Evolutionary conservation across 2,329 filamentous ascomycete genomes (phyloP).

Genomic region (Leptodontidium sp.): DNA sequence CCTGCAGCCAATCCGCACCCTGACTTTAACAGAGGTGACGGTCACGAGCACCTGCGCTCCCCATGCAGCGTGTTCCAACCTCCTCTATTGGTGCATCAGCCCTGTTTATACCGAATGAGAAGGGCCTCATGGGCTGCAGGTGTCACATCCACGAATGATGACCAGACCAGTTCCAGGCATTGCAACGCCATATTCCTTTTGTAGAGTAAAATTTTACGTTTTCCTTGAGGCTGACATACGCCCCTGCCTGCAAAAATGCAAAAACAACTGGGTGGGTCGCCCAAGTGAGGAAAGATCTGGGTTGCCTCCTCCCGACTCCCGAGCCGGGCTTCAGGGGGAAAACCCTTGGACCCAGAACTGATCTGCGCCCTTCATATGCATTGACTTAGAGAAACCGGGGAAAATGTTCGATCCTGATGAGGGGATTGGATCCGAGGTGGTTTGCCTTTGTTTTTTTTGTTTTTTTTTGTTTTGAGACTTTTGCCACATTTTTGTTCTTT

Average conservation of each 20-base stretch:
- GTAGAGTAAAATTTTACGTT: slow-evolving; percentile 36
- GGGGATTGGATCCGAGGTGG: background rate
- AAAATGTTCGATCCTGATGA: slow-evolving; percentile 3
- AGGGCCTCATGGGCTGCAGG: slow-evolving; percentile 3
- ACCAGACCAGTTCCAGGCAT: slow-evolving; percentile 31
- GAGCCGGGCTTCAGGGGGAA: background rate
- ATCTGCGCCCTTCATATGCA: slow-evolving; percentile 1
- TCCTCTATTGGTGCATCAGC: slow-evolving; percentile 18
- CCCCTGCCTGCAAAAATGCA: slow-evolving; percentile 24
- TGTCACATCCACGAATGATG: slow-evolving; percentile 22
- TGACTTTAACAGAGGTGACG: slow-evolving; percentile 10
- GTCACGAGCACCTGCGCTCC: slow-evolving; percentile 29
- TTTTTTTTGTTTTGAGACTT: background rate
- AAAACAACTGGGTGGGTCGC: slow-evolving; percentile 3
- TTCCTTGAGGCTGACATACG: slow-evolving; percentile 38
- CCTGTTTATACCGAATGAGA: background rate
- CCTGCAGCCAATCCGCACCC: slow-evolving; percentile 25
- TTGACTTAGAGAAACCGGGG: background rate
- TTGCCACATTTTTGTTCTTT: slow-evolving; percentile 4
- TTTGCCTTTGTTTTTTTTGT: background rate
- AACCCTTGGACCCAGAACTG: background rate
- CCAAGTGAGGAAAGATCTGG: slow-evolving; percentile 1
- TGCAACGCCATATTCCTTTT: slow-evolving; percentile 36
- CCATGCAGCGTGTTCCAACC: background rate
- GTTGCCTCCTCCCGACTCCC: background rate